phyloP scores from a whole-genome alignment of 2,329 filamentous ascomycete species.

The Ophiosphaerella herpotricha region DNA sequence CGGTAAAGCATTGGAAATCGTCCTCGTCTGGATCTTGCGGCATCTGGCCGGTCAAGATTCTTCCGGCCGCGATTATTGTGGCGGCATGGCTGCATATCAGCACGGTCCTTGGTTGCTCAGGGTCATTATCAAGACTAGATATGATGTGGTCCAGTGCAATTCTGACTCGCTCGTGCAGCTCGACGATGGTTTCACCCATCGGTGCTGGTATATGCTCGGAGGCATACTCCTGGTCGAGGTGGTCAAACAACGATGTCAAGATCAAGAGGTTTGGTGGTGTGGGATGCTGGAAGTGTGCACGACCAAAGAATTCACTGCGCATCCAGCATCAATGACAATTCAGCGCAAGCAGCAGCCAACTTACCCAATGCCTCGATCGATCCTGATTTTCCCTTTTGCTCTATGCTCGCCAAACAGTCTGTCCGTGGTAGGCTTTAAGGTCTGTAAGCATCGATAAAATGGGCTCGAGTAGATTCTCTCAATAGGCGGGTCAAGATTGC shows the following conservation, averaged over 20 bases:
- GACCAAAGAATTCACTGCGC: conserved; percentile 87
- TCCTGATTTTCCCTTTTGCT: conserved; percentile 49
- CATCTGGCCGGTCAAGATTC: conserved; percentile 77
- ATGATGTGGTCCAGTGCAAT: conserved; percentile 73
- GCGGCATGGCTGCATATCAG: conserved; percentile 90
- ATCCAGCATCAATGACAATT: conserved; percentile 45
- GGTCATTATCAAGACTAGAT: conserved; percentile 67
- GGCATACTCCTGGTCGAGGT: conserved; percentile 61
- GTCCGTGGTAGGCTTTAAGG: conserved; percentile 45
- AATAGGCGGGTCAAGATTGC: conserved; percentile 66
- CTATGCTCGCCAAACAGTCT: conserved; percentile 35
- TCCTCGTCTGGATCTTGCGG: conserved; percentile 72
- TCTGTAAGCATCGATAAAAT: conserved; percentile 50
- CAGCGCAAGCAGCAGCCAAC: conserved; percentile 11
- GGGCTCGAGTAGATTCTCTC: conserved; percentile 71
- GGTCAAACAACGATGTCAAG: conserved; percentile 70
- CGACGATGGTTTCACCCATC: conserved; percentile 77
- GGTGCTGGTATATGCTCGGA: conserved; percentile 70
- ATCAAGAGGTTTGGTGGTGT: conserved; percentile 67
- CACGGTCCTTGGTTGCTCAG: conserved; percentile 68
- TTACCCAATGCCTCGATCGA: conserved; percentile 60
- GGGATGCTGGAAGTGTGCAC: conserved; percentile 84
- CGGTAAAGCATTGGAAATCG: conserved; percentile 86
- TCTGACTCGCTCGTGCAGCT: conserved; percentile 80
- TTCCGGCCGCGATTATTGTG: conserved; percentile 81